These are phyloP conservation scores for Agaricales sp. DNA, from an alignment of 1,284 basidiomycete genomes.

Conservation along the genomic window DNA sequence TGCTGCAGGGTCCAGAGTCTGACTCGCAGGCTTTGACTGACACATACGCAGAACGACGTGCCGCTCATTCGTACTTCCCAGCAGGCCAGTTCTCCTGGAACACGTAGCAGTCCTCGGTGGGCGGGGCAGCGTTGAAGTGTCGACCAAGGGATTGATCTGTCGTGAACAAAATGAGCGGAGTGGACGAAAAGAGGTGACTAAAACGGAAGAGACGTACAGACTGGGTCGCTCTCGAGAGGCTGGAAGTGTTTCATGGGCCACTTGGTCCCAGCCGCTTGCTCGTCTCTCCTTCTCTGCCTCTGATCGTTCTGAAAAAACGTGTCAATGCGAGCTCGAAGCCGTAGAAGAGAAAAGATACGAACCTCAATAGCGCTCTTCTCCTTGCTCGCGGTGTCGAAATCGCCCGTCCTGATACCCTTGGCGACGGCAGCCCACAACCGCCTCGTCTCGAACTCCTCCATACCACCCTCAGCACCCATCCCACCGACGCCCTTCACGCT, in stretches of 20 bases:
- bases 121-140: constrained; percentile 41
- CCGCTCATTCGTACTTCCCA: background rate
- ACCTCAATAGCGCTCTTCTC: constrained; percentile 94
- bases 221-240: constrained; percentile 54
- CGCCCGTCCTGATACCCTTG: constrained; percentile 83
- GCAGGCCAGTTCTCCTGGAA: constrained; percentile 48
- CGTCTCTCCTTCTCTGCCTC: constrained; percentile 81
- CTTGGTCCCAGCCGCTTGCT: constrained; percentile 56
- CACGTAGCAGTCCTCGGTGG: constrained; percentile 57
- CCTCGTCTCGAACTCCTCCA: constrained; percentile 75
- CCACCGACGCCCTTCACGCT: constrained; percentile 37
- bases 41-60: no score
- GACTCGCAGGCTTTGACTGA: no score
- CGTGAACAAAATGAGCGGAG: constrained; percentile 4
- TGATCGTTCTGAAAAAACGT: constrained; percentile 82
- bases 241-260: constrained; percentile 78
- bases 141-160: constrained; percentile 54
- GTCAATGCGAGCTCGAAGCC: no score
- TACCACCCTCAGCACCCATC: no score
- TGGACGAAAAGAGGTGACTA: background rate
- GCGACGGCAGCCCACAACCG: constrained; percentile 84
- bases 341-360: constrained; percentile 14
- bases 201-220: constrained; percentile 41
- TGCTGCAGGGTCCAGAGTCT: no score
- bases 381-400: constrained; percentile 84